Conservation (phyloP, 2,329 filamentous ascomycete genomes). For the Verticillium zaregamsianum region DNA sequence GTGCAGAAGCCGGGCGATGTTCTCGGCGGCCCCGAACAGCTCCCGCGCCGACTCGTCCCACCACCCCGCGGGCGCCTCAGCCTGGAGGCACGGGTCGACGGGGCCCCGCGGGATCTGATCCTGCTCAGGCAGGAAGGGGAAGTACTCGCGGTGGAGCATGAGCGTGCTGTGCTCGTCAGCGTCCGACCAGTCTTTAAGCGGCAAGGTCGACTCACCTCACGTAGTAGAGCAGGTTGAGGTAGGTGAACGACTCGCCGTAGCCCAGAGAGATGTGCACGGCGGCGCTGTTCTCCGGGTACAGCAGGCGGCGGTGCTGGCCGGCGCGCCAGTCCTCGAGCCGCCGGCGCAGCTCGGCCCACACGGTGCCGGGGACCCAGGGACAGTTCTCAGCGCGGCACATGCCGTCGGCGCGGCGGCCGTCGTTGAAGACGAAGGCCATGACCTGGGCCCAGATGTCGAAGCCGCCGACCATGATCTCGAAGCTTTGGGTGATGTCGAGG, state of each 20-base stretch:
- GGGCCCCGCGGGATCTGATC: slow-evolving; percentile 30
- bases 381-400: slow-evolving; percentile 33
- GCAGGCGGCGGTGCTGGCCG: slow-evolving; percentile 27
- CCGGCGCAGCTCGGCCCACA: slow-evolving; percentile 25
- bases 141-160: slow-evolving; percentile 38
- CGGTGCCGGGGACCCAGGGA: slow-evolving; percentile 31
- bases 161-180: slow-evolving; percentile 23
- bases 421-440: slow-evolving; percentile 36
- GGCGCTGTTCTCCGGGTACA: slow-evolving; percentile 31
- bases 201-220: slow-evolving; percentile 25
- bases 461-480: slow-evolving; percentile 33
- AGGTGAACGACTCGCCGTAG: slow-evolving; percentile 35
- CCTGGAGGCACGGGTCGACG: slow-evolving; percentile 32
- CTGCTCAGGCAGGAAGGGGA: slow-evolving; percentile 35
- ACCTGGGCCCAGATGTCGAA: slow-evolving; percentile 39
- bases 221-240: slow-evolving; percentile 39
- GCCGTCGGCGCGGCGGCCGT: slow-evolving; percentile 33
- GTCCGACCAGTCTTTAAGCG: neutral
- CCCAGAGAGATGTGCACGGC: slow-evolving; percentile 33
- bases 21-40: slow-evolving; percentile 30
- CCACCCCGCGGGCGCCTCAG: slow-evolving; percentile 30
- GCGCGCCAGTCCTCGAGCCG: slow-evolving; percentile 29
- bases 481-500: slow-evolving; percentile 21
- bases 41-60: slow-evolving; percentile 33
- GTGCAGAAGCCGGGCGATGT: slow-evolving; percentile 28